A percentile compares a stretch with the other conserved stretches of the same genome.
phyloP scores from a whole-genome alignment of 164 flowering plant species.

The Pachysandra terminalis region DNA sequence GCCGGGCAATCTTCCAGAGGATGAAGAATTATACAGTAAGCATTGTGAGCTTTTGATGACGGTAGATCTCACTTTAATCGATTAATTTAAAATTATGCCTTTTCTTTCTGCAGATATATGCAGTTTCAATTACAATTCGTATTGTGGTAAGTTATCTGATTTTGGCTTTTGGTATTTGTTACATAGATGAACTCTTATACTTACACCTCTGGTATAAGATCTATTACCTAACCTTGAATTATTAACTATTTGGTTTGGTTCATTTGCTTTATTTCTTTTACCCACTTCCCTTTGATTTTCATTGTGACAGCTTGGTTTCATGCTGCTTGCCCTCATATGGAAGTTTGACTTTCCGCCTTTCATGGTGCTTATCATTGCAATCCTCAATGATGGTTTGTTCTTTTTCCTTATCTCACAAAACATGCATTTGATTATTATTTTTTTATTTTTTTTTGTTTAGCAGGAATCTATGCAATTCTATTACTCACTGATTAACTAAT shows the following conservation, averaged over 20 bases:
- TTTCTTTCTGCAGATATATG: slow-evolving; percentile 63
- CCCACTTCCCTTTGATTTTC: slow-evolving; percentile 1
- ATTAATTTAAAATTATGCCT: no score
- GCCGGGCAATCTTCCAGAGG: slow-evolving; percentile 80
- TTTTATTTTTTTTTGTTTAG: not conserved
- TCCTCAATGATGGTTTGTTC: slow-evolving; percentile 79
- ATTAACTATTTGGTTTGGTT: not conserved
- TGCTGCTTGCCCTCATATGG: slow-evolving; percentile 88
- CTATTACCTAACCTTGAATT: not conserved
- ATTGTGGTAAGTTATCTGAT: slow-evolving; percentile 63
- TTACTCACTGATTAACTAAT: not conserved
- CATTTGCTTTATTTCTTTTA: not conserved
- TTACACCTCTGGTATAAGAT: not conserved
- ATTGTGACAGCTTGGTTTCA: slow-evolving; percentile 72
- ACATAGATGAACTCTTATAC: not conserved
- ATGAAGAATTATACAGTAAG: slow-evolving; percentile 82
- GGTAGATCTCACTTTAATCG: no score
- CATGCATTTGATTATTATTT: not conserved
- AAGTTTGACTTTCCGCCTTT: slow-evolving; percentile 91
- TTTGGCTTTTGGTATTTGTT: not conserved
- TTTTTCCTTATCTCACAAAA: not conserved
- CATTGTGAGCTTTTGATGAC: not conserved
- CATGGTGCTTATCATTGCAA: slow-evolving; percentile 90
- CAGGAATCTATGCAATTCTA: not conserved
- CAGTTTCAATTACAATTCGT: slow-evolving; percentile 92